Evolutionary conservation across 2,329 filamentous ascomycete species (phyloP).

Genomic region (Penicillium sp.): DNA sequence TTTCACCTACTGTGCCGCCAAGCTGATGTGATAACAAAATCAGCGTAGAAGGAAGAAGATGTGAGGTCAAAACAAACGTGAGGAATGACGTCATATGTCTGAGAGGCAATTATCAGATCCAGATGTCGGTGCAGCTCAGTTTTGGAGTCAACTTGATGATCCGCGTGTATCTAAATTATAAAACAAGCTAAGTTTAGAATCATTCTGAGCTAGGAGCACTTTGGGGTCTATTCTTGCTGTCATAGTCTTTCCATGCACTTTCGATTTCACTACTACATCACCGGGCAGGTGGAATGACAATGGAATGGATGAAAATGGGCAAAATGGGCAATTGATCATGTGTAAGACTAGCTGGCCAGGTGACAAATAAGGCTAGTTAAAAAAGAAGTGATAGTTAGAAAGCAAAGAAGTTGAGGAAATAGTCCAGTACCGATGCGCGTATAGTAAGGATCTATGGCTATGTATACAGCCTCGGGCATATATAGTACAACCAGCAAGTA

Average conservation of each 20-base stretch:
- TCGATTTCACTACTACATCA: neutral
- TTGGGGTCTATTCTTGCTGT: neutral
- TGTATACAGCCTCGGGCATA: neutral
- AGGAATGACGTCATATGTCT: neutral
- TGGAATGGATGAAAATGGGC: neutral
- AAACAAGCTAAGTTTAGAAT: neutral
- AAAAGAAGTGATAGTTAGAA: neutral
- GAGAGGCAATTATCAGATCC: neutral
- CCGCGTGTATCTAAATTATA: neutral
- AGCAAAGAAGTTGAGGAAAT: neutral
- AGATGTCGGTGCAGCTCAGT: neutral
- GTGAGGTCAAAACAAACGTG: neutral
- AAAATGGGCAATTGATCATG: neutral
- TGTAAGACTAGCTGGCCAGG: neutral
- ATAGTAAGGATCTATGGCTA: neutral
- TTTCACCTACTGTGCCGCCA: too few relatives aligned
- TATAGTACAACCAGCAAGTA: neutral
- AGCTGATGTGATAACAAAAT: too few relatives aligned
- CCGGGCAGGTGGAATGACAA: neutral
- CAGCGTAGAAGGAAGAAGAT: neutral
- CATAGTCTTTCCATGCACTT: neutral
- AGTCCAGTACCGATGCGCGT: neutral
- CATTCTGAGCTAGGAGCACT: neutral
- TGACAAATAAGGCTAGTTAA: too few relatives aligned
- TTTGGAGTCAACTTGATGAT: neutral